Evolutionary conservation across 2,329 filamentous ascomycete genomes (phyloP).

Genomic region (Ascochyta lentis): DNA sequence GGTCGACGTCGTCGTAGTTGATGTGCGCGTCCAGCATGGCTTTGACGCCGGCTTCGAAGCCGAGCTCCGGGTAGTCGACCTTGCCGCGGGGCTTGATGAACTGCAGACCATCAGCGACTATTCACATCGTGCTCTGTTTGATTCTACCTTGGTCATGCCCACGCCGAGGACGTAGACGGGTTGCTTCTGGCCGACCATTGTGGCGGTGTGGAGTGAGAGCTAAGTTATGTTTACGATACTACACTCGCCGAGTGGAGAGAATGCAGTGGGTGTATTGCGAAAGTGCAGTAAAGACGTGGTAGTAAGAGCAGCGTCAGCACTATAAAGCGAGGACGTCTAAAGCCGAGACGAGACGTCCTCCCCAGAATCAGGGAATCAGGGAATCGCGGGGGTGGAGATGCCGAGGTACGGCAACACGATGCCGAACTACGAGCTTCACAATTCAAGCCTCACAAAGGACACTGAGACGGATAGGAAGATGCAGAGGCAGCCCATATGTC

Average conservation of each 20-base stretch:
- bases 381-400: slow-evolving; percentile 18
- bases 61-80: slow-evolving; percentile 92
- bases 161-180: slow-evolving; percentile 91
- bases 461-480: not conserved
- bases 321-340: slow-evolving; percentile 3
- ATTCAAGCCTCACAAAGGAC: not conserved
- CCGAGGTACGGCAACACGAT: slow-evolving; percentile 2
- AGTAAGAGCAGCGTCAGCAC: slow-evolving; percentile 5
- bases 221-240: not conserved
- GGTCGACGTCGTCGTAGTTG: slow-evolving; percentile 95
- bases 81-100: slow-evolving; percentile 97
- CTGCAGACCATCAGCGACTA: slow-evolving; percentile 47
- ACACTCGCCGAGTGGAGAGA: too few relatives aligned
- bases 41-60: slow-evolving; percentile 90
- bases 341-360: slow-evolving; percentile 5
- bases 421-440: not conserved
- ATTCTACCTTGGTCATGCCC: slow-evolving; percentile 77
- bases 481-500: too few relatives aligned
- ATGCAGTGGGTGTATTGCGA: not conserved
- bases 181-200: slow-evolving; percentile 59
- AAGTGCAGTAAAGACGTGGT: not conserved
- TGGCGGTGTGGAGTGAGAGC: slow-evolving; percentile 29
- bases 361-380: not conserved
- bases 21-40: slow-evolving; percentile 84
- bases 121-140: too few relatives aligned